Percentiles rank a stretch among this genome's conserved stretches.
Evolutionary conservation across 2,329 filamentous ascomycete genomes (phyloP).

Genomic region (Phoma sp.): DNA sequence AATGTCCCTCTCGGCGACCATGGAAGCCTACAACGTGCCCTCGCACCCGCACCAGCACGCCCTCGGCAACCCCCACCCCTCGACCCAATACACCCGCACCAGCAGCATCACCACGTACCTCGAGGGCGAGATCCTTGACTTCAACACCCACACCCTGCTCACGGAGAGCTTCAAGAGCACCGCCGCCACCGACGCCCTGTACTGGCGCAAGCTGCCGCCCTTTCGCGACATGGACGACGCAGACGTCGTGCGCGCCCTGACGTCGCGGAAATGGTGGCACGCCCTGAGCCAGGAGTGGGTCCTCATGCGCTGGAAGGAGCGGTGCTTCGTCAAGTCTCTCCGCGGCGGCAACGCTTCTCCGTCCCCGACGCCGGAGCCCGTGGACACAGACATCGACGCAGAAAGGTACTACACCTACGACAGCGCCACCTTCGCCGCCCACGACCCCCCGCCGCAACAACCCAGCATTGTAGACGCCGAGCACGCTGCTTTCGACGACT

Average conservation of each 20-base stretch:
- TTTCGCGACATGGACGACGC: constrained; percentile 50
- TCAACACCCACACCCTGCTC: constrained; percentile 58
- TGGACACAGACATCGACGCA: background rate
- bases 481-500: constrained; percentile 39
- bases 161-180: constrained; percentile 57
- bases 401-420: constrained; percentile 6
- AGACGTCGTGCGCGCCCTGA: constrained; percentile 53
- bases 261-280: constrained; percentile 47
- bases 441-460: background rate
- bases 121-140: constrained; percentile 73
- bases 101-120: constrained; percentile 68
- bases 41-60: constrained; percentile 46
- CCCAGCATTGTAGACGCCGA: constrained; percentile 21
- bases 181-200: constrained; percentile 54
- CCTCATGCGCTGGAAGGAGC: constrained; percentile 64
- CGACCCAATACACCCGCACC: constrained; percentile 38
- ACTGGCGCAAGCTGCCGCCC: constrained; percentile 58
- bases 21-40: constrained; percentile 74
- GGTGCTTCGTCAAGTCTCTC: constrained; percentile 54
- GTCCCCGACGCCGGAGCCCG: constrained; percentile 14
- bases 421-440: constrained; percentile 5
- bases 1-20: constrained; percentile 70
- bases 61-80: constrained; percentile 21
- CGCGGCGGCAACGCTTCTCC: constrained; percentile 20
- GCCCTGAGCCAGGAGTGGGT: constrained; percentile 57